Evolutionary conservation across 225 moss, liverwort and hornwort genomes (phyloP), one percentile per base, ranked within the genome.

Genomic region (Takakia lepidozioides): DNA sequence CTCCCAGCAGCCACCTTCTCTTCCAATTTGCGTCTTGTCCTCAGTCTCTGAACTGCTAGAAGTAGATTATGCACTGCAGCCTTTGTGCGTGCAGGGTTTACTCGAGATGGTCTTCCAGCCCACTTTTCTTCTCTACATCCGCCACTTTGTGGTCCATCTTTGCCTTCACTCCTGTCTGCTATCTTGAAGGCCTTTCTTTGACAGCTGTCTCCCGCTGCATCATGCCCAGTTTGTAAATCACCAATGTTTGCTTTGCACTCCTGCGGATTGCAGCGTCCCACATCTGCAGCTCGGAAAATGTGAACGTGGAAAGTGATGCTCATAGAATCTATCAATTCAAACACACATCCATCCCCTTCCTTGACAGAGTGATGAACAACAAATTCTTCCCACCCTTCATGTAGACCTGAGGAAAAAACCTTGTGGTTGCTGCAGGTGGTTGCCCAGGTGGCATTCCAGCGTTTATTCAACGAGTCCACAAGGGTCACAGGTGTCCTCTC

Each of bases 251-350:
- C n/a, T n/a, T n/a, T n/a, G n/a, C n/a, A n/a, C n/a, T n/a, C n/a
- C n/a, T n/a, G n/a, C n/a, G n/a, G n/a, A 27, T 2, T 25, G 14
- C 26, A 23, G 17, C 7, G 52, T 3, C 16, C 28, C n/a, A 27
- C 47, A 13, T 48, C 47, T 48, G 3, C 47, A n/a, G 28, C 15
- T 9, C 47, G 47, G 20, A 28, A 48, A 48, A 48, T 27, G 28
- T 48, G 47, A 48, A 48, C 18, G 15, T 48, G 47, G 28, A 48
- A 48, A 9, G 47, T 48, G 47, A 48, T 48, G 25, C 28, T 28
- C 10, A 15, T 18, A 4, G 27, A 14, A 26, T 48, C 18, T 5
- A 48, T 48, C 7, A 48, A 28, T 28, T 48, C 47, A 27, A 48
- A 48, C 15, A 28, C 47, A 16, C 47, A 48, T n/a, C n/a, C 27